Evolutionary conservation across 1,284 basidiomycete genomes (phyloP).

Genomic region (Fistulinella staudtii): DNA sequence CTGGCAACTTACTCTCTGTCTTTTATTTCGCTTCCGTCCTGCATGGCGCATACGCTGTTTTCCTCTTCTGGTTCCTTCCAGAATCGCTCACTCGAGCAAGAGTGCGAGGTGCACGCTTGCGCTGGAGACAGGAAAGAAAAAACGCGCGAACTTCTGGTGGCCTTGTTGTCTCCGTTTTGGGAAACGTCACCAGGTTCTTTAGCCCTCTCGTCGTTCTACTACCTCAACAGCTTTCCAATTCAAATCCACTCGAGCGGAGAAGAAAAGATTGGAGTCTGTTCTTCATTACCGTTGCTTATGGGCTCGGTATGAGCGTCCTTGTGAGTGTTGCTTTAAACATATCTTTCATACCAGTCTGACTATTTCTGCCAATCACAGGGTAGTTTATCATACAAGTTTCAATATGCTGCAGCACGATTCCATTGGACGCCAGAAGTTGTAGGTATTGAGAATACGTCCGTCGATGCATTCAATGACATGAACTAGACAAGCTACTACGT

Average conservation of each 20-base stretch:
- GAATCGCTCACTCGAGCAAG: slow-evolving; percentile 60
- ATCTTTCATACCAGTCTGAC: slow-evolving; percentile 2
- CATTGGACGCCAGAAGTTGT: slow-evolving; percentile 74
- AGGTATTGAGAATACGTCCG: slow-evolving; percentile 20
- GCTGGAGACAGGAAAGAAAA: slow-evolving; percentile 8
- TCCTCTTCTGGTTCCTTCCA: slow-evolving; percentile 63
- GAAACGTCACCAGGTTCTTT: slow-evolving; percentile 53
- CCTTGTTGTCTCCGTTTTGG: slow-evolving; percentile 18
- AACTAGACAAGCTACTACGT: slow-evolving; percentile 74
- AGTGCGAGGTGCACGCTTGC: slow-evolving; percentile 15
- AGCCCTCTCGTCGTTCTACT: slow-evolving; percentile 63
- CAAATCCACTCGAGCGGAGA: slow-evolving; percentile 38
- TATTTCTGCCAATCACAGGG: slow-evolving; percentile 46
- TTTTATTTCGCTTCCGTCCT: slow-evolving; percentile 62
- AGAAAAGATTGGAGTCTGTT: slow-evolving; percentile 69
- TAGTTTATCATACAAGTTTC: slow-evolving; percentile 59
- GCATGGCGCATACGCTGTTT: slow-evolving; percentile 48
- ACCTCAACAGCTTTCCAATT: slow-evolving; percentile 37
- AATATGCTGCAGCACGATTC: slow-evolving; percentile 65
- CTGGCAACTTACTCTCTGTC: slow-evolving; percentile 56
- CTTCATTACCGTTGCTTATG: slow-evolving; percentile 54
- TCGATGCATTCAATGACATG: slow-evolving; percentile 4
- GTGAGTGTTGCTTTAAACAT: slow-evolving; percentile 40
- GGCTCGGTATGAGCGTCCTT: slow-evolving; percentile 49
- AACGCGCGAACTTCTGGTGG: slow-evolving; percentile 1